Conservation (phyloP, 345 rosid genomes). For the Eucalyptus coolabah region DNA sequence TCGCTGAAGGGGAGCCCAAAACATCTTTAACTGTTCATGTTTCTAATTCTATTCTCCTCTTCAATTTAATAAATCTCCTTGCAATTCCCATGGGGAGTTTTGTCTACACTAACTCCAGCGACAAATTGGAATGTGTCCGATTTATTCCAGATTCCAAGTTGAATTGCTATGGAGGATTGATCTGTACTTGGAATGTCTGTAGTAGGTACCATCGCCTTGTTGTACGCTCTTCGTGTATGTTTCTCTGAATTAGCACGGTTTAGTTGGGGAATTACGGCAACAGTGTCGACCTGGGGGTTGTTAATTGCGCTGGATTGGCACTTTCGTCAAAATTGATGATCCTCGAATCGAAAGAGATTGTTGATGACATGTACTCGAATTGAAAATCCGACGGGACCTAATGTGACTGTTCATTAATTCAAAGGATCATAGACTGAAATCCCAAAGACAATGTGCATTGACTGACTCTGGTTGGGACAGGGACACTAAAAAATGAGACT, state of each 20-base stretch:
- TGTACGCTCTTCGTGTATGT: neutral
- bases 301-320: neutral
- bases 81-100: neutral
- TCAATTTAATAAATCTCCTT: neutral
- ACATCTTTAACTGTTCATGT: neutral
- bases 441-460: neutral
- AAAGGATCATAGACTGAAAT: neutral
- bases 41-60: neutral
- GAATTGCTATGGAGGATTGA: neutral
- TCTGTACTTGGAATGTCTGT: neutral
- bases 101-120: neutral
- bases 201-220: neutral
- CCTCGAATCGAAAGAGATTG: neutral
- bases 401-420: neutral
- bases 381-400: neutral
- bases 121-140: neutral
- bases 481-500: neutral
- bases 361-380: neutral
- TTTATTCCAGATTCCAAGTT: neutral
- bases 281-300: too few species aligned
- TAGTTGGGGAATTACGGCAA: neutral
- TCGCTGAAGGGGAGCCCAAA: neutral
- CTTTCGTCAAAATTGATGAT: neutral
- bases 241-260: neutral
- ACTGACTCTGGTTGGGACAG: neutral